phyloP scores from a whole-genome alignment of 2,329 filamentous ascomycete species.

The Xylaria sp. region DNA sequence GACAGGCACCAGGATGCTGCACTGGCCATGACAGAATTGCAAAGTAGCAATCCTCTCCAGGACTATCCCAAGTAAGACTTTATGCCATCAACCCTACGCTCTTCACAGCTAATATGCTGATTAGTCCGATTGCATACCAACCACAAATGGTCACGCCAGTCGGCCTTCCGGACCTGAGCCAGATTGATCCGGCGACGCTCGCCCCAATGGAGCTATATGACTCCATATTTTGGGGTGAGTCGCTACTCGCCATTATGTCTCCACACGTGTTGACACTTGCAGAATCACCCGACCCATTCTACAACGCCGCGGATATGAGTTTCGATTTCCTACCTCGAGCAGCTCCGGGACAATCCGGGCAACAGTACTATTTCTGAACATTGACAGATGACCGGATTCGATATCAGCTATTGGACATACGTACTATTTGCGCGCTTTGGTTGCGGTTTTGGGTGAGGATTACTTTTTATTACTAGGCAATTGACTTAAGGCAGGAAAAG shows the following conservation, averaged over 20 bases:
- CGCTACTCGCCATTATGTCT: slow-evolving; percentile 28
- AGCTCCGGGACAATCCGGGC: slow-evolving; percentile 66
- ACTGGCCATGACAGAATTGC: slow-evolving; percentile 73
- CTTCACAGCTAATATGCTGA: slow-evolving; percentile 10
- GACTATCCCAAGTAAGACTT: slow-evolving; percentile 57
- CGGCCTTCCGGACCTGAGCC: slow-evolving; percentile 58
- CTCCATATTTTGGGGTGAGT: slow-evolving; percentile 74
- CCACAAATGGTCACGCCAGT: slow-evolving; percentile 51
- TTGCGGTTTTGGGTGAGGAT: slow-evolving; percentile 4
- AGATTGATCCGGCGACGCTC: slow-evolving; percentile 67
- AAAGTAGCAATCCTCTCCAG: slow-evolving; percentile 63
- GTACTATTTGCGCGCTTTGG: slow-evolving; percentile 2
- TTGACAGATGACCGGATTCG: background rate
- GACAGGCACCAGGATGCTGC: slow-evolving; percentile 71
- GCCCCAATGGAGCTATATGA: slow-evolving; percentile 76
- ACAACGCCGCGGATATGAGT: slow-evolving; percentile 67
- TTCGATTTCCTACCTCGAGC: slow-evolving; percentile 71
- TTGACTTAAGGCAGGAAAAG: slow-evolving; percentile 4
- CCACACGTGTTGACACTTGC: slow-evolving; percentile 27
- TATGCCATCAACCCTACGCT: background rate
- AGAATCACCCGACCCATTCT: slow-evolving; percentile 71
- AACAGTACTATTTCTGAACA: slow-evolving; percentile 66
- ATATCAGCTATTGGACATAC: background rate
- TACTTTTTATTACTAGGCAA: background rate
- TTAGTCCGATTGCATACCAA: slow-evolving; percentile 43